A percentile compares a stretch with the other conserved stretches of the same genome.
Conservation (phyloP, 345 rosid species). For the Gossypium bickii region DNA sequence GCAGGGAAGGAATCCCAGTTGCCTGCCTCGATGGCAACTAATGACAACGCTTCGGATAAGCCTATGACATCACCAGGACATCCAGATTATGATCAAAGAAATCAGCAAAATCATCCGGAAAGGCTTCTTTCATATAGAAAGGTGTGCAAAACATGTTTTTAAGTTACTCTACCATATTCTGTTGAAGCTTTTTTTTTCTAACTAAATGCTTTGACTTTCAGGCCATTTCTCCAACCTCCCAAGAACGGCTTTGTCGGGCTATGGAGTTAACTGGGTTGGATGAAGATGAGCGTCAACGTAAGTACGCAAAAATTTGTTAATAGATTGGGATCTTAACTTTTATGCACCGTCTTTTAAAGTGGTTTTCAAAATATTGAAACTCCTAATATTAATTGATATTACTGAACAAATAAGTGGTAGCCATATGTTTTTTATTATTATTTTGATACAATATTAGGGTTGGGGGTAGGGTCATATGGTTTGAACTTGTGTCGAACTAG, state of each 20-base stretch:
- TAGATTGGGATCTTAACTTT: background rate
- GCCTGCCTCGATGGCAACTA: conserved; percentile 20
- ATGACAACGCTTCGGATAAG: conserved; percentile 21
- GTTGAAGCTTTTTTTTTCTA: conserved; percentile 14
- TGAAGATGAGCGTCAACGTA: conserved; percentile 45
- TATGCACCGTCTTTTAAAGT: background rate
- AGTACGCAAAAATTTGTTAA: conserved; percentile 21
- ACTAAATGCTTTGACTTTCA: conserved; percentile 33
- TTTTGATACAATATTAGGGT: too few species aligned
- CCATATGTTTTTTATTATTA: background rate
- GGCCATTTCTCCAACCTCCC: conserved; percentile 80
- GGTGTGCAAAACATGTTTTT: conserved; percentile 33
- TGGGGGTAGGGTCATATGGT: too few species aligned
- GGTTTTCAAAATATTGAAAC: background rate
- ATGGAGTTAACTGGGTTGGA: conserved; percentile 42
- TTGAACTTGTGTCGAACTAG: too few species aligned
- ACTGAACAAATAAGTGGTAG: background rate
- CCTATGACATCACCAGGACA: conserved; percentile 15
- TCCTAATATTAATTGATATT: background rate
- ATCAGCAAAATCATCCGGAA: conserved; percentile 42
- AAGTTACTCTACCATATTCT: background rate
- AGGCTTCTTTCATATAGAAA: conserved; percentile 61
- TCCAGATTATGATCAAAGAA: conserved; percentile 19
- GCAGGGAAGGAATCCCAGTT: conserved; percentile 21
- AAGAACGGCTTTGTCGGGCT: conserved; percentile 58